phyloP scores from a whole-genome alignment of 768 basidiomycete genomes.

The Punctularia strigosozonata region DNA sequence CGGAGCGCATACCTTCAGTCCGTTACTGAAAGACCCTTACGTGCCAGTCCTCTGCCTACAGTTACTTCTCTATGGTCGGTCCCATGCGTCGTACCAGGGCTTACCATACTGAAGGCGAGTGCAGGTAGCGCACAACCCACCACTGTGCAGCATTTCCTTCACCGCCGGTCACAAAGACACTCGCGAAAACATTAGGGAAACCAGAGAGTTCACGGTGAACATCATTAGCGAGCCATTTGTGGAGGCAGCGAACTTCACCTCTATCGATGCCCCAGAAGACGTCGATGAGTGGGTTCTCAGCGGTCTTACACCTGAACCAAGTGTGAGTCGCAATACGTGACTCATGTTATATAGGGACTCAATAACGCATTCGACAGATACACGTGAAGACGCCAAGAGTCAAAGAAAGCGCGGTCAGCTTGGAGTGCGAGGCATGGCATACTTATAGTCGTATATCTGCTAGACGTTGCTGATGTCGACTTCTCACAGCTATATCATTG shows the following conservation, averaged over 20 bases:
- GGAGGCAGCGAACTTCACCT: slow-evolving; percentile 44
- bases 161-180: slow-evolving; percentile 45
- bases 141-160: slow-evolving; percentile 54
- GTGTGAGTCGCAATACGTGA: slow-evolving; percentile 28
- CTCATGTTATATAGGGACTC: slow-evolving; percentile 1
- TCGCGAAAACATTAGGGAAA: slow-evolving; percentile 48
- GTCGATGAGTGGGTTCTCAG: slow-evolving; percentile 50
- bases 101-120: slow-evolving; percentile 5
- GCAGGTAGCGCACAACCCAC: slow-evolving; percentile 55
- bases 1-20: slow-evolving; percentile 20
- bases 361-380: slow-evolving; percentile 20
- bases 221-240: slow-evolving; percentile 58
- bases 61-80: slow-evolving; percentile 54
- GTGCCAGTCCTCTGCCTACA: too few relatives aligned
- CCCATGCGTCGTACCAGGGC: slow-evolving; percentile 2
- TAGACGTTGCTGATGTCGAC: slow-evolving; percentile 5
- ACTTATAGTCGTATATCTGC: slow-evolving; percentile 3
- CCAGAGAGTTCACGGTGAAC: slow-evolving; percentile 60
- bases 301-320: slow-evolving; percentile 40
- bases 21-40: too few relatives aligned
- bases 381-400: slow-evolving; percentile 41
- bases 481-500: slow-evolving; percentile 34
- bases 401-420: slow-evolving; percentile 41
- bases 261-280: slow-evolving; percentile 40
- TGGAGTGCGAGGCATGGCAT: slow-evolving; percentile 48